Percentiles rank a stretch among this genome's conserved stretches.
phyloP scores from a whole-genome alignment of 2,329 filamentous ascomycete species.

The Fonsecaea multimorphosa region DNA sequence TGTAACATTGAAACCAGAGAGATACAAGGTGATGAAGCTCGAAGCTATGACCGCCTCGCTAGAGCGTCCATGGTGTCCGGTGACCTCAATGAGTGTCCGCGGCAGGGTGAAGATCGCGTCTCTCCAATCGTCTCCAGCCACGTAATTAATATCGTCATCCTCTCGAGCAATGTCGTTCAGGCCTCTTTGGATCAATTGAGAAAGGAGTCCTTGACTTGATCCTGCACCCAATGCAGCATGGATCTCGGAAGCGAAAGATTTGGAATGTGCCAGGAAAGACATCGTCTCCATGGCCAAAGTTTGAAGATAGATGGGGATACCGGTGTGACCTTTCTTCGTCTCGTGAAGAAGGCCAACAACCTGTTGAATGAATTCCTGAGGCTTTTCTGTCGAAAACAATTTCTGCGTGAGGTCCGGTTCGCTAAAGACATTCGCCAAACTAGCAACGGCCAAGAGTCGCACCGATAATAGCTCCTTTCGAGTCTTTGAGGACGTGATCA shows the following conservation, averaged over 20 bases:
- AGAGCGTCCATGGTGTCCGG: constrained; percentile 58
- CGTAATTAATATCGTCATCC: constrained; percentile 62
- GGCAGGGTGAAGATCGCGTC: constrained; percentile 88
- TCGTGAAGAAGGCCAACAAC: constrained; percentile 90
- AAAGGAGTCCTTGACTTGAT: constrained; percentile 92
- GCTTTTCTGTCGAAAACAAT: constrained; percentile 83
- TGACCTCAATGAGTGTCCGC: constrained; percentile 64
- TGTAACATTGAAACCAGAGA: constrained; percentile 84
- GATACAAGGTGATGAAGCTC: constrained; percentile 85
- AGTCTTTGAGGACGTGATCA: constrained; percentile 68
- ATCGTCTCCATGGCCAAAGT: constrained; percentile 80
- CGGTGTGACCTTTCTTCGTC: constrained; percentile 69
- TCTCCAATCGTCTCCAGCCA: constrained; percentile 84
- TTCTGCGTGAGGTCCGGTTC: constrained; percentile 85
- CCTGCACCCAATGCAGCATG: constrained; percentile 91
- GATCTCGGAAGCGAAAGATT: constrained; percentile 78
- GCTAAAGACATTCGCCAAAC: constrained; percentile 84
- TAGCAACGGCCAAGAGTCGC: constrained; percentile 84
- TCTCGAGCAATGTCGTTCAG: constrained; percentile 78
- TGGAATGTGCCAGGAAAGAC: constrained; percentile 82
- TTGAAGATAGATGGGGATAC: constrained; percentile 77
- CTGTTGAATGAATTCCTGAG: constrained; percentile 89
- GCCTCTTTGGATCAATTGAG: constrained; percentile 90
- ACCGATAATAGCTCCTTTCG: constrained; percentile 79
- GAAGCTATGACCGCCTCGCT: constrained; percentile 79